Percentiles rank a stretch among this genome's conserved stretches.
Conservation (phyloP, 2,329 filamentous ascomycete species). For the Phialophora macrospora region DNA sequence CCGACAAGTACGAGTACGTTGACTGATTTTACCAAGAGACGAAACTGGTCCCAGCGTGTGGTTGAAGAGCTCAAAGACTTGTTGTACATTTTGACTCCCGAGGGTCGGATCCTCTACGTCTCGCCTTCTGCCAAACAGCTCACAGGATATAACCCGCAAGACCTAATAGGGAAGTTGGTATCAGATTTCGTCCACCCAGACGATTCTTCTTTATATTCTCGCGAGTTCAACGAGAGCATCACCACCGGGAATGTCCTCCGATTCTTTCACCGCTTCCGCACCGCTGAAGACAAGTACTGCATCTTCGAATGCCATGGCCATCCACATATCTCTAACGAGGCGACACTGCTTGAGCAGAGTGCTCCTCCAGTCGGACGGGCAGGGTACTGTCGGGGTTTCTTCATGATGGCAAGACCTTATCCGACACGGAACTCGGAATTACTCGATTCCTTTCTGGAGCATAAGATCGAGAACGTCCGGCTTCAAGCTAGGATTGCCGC, state of each 20-base stretch:
- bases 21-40: slow-evolving; percentile 68
- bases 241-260: slow-evolving; percentile 77
- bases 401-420: slow-evolving; percentile 90
- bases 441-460: slow-evolving; percentile 90
- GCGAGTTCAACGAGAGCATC: slow-evolving; percentile 88
- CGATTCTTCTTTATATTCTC: slow-evolving; percentile 79
- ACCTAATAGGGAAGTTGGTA: slow-evolving; percentile 76
- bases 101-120: slow-evolving; percentile 83
- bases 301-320: slow-evolving; percentile 94
- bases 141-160: slow-evolving; percentile 73
- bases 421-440: slow-evolving; percentile 84
- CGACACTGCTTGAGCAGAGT: slow-evolving; percentile 45
- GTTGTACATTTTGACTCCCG: slow-evolving; percentile 81
- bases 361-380: slow-evolving; percentile 68
- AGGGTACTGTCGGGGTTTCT: slow-evolving; percentile 83
- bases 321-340: slow-evolving; percentile 78
- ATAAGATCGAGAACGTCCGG: slow-evolving; percentile 95
- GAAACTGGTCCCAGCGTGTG: slow-evolving; percentile 85
- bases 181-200: slow-evolving; percentile 84
- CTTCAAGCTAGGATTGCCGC: slow-evolving; percentile 82
- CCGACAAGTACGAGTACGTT: slow-evolving; percentile 62
- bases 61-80: slow-evolving; percentile 90
- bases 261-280: slow-evolving; percentile 83
- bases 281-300: slow-evolving; percentile 72
- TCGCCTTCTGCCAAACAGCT: slow-evolving; percentile 76